phyloP scores from a whole-genome alignment of 2,329 filamentous ascomycete genomes.

The Cordyceps militaris region DNA sequence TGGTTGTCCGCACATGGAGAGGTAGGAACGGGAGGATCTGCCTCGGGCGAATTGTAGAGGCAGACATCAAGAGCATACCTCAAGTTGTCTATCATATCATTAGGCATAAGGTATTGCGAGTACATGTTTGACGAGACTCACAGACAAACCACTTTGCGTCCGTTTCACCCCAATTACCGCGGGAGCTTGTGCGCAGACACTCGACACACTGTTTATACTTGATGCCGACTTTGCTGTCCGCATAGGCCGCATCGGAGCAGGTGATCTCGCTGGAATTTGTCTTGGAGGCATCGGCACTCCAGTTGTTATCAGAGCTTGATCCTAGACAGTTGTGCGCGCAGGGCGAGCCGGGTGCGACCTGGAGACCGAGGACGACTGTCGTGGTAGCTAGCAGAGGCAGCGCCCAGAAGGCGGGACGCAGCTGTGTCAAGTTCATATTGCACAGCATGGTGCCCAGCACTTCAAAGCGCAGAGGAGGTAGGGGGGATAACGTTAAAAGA shows the following conservation, averaged over 20 bases:
- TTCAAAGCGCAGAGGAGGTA: neutral
- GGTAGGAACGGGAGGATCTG: conserved; percentile 29
- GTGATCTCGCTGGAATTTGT: conserved; percentile 42
- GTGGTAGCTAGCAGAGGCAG: neutral
- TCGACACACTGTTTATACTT: conserved; percentile 41
- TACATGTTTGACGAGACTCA: conserved; percentile 25
- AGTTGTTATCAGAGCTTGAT: conserved; percentile 24
- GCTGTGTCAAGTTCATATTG: neutral
- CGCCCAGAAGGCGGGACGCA: neutral
- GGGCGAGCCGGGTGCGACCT: conserved; percentile 43
- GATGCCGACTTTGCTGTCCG: conserved; percentile 29
- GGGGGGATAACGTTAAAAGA: neutral
- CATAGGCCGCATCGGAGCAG: conserved; percentile 37
- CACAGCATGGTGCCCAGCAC: neutral
- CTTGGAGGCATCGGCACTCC: conserved; percentile 29
- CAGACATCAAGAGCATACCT: conserved; percentile 42
- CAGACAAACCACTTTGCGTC: conserved; percentile 42
- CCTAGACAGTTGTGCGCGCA: conserved; percentile 44
- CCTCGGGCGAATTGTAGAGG: conserved; percentile 31
- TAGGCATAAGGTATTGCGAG: neutral
- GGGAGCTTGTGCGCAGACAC: conserved; percentile 35
- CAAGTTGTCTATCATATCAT: conserved; percentile 38
- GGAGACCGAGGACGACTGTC: conserved; percentile 25
- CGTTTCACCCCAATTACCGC: conserved; percentile 32
- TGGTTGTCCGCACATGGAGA: conserved; percentile 35